Evolutionary conservation across 2,329 filamentous ascomycete species (phyloP), one percentile per base, ranked within the genome.

Genomic region (Keithomyces neogunnii): DNA sequence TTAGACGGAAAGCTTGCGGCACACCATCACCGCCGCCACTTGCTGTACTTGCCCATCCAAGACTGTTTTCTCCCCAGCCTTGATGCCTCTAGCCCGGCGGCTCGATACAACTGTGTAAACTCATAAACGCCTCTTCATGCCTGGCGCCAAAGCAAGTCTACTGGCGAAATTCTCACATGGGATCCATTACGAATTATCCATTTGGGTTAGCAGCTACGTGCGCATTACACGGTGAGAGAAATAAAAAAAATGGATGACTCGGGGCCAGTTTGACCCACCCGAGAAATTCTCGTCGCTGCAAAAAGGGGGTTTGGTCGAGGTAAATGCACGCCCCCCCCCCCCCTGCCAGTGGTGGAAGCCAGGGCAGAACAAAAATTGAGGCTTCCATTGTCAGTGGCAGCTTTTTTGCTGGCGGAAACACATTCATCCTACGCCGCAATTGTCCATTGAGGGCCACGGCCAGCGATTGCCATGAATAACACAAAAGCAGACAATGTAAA

Each of bases 221-320:
- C 7, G 6, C 26, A 11, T 29, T 30, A 10, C 19, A 19, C 19
- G n/a, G n/a, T 28, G 39, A 19, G 39, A 26, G 5, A 4, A 42
- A 42, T 28, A 42, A 42, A 42, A 42, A 42, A 42, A 42, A 42
- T 10, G 3, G 19, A 19, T 19, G 36, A 13, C 36, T 38, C 9
- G 36, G 19, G 11, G 19, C 19, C 19, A 19, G 19, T 5, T 26
- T 11, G 38, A 26, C 9, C 36, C 50, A 29, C 33, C 49, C 49
- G 51, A 32, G 36, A 53, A 50, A 50, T 53, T 50, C 36, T 53
- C 51, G 51, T 50, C n/a, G 29, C 42, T 8, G 19, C 19, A 19
- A 19, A 19, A 19, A 19, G 19, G 19, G 40, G 31, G 30, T 13
- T 11, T 46, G 45, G 31, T 19, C 19, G 19, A 19, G 19, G 19